Evolutionary conservation across 495 filamentous ascomycete genomes (phyloP).

Genomic region (Apodospora peruviana): DNA sequence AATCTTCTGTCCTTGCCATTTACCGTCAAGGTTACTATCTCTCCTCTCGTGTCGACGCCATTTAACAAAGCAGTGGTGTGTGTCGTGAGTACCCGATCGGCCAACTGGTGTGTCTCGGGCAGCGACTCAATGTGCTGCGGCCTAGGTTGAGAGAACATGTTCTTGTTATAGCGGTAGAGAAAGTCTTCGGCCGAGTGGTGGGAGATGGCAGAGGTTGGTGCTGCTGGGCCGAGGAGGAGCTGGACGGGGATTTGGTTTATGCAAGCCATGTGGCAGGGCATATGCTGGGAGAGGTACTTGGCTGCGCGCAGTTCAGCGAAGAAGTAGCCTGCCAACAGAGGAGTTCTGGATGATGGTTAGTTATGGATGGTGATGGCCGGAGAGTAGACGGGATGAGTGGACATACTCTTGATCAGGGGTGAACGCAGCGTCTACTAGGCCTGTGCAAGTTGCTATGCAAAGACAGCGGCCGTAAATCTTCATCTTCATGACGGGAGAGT

Average conservation of each 20-base stretch:
- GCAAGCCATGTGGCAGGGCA: slow-evolving; percentile 39
- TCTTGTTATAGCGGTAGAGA: slow-evolving; percentile 31
- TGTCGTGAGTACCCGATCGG: neutral
- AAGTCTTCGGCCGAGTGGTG: slow-evolving; percentile 9
- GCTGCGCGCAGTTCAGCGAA: slow-evolving; percentile 41
- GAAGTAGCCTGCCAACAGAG: slow-evolving; percentile 42
- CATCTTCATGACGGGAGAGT: slow-evolving; percentile 4
- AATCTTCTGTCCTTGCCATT: no score
- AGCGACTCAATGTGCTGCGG: slow-evolving; percentile 30
- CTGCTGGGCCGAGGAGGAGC: slow-evolving; percentile 41
- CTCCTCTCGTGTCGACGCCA: neutral
- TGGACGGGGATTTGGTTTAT: slow-evolving; percentile 47
- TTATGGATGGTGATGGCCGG: neutral
- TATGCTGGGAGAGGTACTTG: slow-evolving; percentile 50
- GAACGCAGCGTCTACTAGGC: slow-evolving; percentile 14
- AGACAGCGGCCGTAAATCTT: slow-evolving; percentile 13
- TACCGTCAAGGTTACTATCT: no score
- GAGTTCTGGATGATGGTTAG: slow-evolving; percentile 11
- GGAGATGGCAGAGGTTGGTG: slow-evolving; percentile 24
- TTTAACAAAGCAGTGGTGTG: no score
- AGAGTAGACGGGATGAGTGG: neutral
- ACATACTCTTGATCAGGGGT: slow-evolving; percentile 5
- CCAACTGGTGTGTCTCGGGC: neutral
- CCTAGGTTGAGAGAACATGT: slow-evolving; percentile 34
- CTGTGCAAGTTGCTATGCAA: slow-evolving; percentile 7